A percentile compares a stretch with the other conserved stretches of the same genome.
Evolutionary conservation across 345 rosid genomes (phyloP).

Genomic region (Citrus hindsii): DNA sequence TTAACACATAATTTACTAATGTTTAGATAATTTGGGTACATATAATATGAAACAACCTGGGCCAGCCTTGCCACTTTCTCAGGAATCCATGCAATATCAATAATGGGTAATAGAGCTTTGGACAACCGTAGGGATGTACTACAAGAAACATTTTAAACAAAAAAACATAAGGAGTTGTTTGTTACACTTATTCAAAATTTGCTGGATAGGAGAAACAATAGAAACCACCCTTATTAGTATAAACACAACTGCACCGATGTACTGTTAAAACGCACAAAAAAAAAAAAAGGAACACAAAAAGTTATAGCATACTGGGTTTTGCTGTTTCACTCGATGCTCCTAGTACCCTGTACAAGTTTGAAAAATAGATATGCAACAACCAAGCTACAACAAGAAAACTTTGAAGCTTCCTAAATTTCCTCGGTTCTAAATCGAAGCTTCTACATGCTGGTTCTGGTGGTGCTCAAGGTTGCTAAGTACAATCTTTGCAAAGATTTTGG

Average conservation of each 20-base stretch:
- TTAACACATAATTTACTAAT: neutral
- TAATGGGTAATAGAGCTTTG: neutral
- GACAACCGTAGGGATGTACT: neutral
- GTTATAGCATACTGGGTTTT: neutral
- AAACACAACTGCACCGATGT: neutral
- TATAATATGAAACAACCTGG: neutral
- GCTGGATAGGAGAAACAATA: neutral
- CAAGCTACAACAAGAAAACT: neutral
- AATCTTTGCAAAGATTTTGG: constrained; percentile 36
- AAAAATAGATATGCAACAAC: neutral
- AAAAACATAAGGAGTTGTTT: too few relatives aligned
- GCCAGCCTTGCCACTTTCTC: neutral
- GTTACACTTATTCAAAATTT: neutral
- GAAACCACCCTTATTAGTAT: neutral
- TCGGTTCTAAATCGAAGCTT: constrained; percentile 1
- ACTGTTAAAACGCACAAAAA: neutral
- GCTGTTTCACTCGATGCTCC: neutral
- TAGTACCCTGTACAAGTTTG: neutral
- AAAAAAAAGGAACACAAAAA: neutral
- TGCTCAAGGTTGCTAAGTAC: constrained; percentile 36
- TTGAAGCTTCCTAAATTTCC: neutral
- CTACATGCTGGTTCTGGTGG: constrained; percentile 18
- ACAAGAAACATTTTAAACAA: neutral
- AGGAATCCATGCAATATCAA: neutral
- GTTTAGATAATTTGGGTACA: neutral